phyloP scores from a whole-genome alignment of 352 stramenopile genomes.

The Phytopythium cucurbitacearum region DNA sequence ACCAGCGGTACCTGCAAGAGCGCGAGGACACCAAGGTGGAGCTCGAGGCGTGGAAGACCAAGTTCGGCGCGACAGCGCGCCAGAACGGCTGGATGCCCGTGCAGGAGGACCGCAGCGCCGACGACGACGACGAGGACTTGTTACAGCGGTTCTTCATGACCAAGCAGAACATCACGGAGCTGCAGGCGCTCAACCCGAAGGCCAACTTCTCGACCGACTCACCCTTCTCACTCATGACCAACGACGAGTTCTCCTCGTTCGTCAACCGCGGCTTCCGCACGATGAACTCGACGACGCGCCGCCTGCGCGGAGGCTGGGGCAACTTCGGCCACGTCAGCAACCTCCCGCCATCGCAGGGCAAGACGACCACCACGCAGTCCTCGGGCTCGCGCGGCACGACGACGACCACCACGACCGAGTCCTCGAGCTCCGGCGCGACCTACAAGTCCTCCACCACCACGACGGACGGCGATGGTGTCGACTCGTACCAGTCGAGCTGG shows the following conservation, averaged over 20 bases:
- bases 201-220: conserved; percentile 39
- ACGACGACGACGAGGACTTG: conserved; percentile 31
- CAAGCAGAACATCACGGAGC: conserved; percentile 32
- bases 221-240: conserved; percentile 51
- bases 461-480: conserved; percentile 10
- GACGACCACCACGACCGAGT: conserved; percentile 16
- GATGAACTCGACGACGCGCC: conserved; percentile 9
- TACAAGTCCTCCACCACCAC: conserved; percentile 17
- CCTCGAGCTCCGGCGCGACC: conserved; percentile 13
- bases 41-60: conserved; percentile 31
- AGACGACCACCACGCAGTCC: conserved; percentile 14
- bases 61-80: conserved; percentile 15
- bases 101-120: conserved; percentile 29
- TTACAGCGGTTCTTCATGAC: conserved; percentile 43
- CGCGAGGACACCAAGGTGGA: conserved; percentile 28
- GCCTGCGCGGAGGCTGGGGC: conserved; percentile 15
- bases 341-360: conserved; percentile 9
- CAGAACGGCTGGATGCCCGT: conserved; percentile 32
- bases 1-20: conserved; percentile 36
- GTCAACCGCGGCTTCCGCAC: conserved; percentile 14
- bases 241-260: conserved; percentile 44
- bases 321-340: conserved; percentile 13
- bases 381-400: conserved; percentile 14
- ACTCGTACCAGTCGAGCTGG: conserved; percentile 9
- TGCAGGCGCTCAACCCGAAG: conserved; percentile 26